These are phyloP conservation scores for Cladosporium sp. DNA, from an alignment of 2,329 filamentous ascomycete genomes.

Conservation along the genomic window DNA sequence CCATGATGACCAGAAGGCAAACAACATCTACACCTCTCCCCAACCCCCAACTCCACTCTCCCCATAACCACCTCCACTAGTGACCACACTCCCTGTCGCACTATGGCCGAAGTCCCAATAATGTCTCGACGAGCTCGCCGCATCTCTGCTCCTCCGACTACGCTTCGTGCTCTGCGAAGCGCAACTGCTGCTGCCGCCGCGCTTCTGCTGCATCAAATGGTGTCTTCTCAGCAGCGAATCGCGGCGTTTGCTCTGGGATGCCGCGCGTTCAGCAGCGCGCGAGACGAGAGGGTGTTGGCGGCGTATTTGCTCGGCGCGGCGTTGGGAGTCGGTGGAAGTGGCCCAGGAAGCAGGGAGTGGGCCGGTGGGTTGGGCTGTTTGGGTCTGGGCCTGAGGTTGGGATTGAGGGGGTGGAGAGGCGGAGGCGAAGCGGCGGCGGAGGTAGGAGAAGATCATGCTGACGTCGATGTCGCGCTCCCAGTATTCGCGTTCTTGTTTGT, in stretches of 20 bases:
- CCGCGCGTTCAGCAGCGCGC: conserved; percentile 40
- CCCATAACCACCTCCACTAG: conserved; percentile 44
- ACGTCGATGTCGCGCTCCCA: conserved; percentile 94
- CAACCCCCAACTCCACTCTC: conserved; percentile 56
- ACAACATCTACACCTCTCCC: conserved; percentile 60
- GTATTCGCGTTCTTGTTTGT: conserved; percentile 60
- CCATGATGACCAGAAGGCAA: background rate
- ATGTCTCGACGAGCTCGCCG: conserved; percentile 66
- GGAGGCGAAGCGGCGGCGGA: conserved; percentile 68
- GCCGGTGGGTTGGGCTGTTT: conserved; percentile 12
- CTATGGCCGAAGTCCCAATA: conserved; percentile 91
- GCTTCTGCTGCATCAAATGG: conserved; percentile 36
- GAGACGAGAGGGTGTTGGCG: conserved; percentile 85
- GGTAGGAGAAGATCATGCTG: conserved; percentile 84
- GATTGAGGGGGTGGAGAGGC: conserved; percentile 26
- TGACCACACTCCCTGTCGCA: conserved; percentile 51
- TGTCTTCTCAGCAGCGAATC: conserved; percentile 20
- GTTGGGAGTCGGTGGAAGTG: conserved; percentile 57
- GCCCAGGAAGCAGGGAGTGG: conserved; percentile 33
- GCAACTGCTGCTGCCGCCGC: conserved; percentile 57
- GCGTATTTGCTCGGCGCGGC: conserved; percentile 76
- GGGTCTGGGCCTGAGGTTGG: conserved; percentile 18
- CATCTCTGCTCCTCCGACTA: conserved; percentile 52
- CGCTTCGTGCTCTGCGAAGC: conserved; percentile 82
- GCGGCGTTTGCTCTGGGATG: conserved; percentile 25